Evolutionary conservation across 495 filamentous ascomycete species (phyloP), one percentile per base, ranked within the genome.

Genomic region (Daldinia vernicosa): DNA sequence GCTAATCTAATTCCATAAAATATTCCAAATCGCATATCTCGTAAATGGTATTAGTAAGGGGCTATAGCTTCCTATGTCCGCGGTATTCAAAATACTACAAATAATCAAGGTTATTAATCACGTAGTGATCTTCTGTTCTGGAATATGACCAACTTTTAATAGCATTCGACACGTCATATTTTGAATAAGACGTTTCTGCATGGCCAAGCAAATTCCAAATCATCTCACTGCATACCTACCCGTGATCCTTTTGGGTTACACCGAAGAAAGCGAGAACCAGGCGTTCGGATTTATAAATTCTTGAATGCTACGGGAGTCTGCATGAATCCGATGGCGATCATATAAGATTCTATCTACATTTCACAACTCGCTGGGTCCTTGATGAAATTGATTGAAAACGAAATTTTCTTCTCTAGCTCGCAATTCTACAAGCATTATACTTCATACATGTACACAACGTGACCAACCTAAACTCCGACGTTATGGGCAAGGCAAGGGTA

Each of bases 381-480:
- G 9, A 35, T 17, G 15, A 22, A 56, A 33, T 11, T 7, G 6
- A 35, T 56, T 19, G 17, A 30, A 56, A 56, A 56, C 50, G n/a
- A 56, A 4, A 56, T 2, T 24, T 33, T 56, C 30, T 35, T 56
- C 27, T 35, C 15, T 55, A n/a, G 53, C 53, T 56, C 28, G 53
- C 30, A 56, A 56, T 19, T 37, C n/a, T 22, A 62, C 60, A 63
- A 69, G n/a, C 30, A 35, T 19, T 35, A 35, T 56, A 56, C 30
- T 19, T 55, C 52, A 28, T 56, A 35, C 53, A 32, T 35, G 30
- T 35, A 56, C 27, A 28, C n/a, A 74, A 67, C 63, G 58, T 63
- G 63, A 58, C 67, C 71, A 63, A 63, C 70, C 70, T 66, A 66
- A 69, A 60, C 67, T 61, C 62, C 67, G 47, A 51, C 63, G 62